Base-by-base conservation (phyloP, 345 rosid genomes). In the Citrus maxima region DNA sequence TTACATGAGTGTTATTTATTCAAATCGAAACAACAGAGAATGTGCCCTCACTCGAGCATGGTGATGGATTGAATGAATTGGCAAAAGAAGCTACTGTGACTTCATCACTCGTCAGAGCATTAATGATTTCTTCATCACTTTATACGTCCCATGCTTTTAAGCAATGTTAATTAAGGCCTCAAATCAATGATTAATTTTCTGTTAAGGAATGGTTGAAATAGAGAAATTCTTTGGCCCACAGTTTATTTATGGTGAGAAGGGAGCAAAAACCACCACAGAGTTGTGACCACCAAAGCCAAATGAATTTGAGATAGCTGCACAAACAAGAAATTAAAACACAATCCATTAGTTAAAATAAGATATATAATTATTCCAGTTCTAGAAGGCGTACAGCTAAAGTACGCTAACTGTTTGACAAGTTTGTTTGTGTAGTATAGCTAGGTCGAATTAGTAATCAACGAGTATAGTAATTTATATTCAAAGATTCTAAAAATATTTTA, bases 271-370 rank as follows among this genome's bases (percentile, higher is more conserved):
- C 32, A 90, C 90, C 78, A 88, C 94, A 0, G 91, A 89, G 60
- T 90, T 90, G 85, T 86, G 94, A 34, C 94, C 92, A 14, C 94
- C 91, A 55, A 90, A 88, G 56, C 90, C 92, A 62, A 90, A 86
- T 64, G 92, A 90, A 70, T 90, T 90, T 28, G 92, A 90, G 79
- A 88, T 90, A 61, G 77, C 94, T 90, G 90, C 82, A 80, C 4
- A 30, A 27, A 51, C 10, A 55, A 7, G 30, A 69, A 63, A 46
- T 46, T 13, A 3, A 28, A 0, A n/a, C 62, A 32, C 21, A 18
- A 72, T 10, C 9, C 28, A 27, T 13, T 32, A 40, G 51, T 40
- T 1, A 54, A 32, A 54, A 54, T 13, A 64, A 14, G 14, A 18
- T 6, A 16, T 10, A 21, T 7, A 51, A 51, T 18, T 35, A 25